These are phyloP conservation scores for Puccinia polysora DNA, from an alignment of 1,284 basidiomycete species.

Conservation along the genomic window DNA sequence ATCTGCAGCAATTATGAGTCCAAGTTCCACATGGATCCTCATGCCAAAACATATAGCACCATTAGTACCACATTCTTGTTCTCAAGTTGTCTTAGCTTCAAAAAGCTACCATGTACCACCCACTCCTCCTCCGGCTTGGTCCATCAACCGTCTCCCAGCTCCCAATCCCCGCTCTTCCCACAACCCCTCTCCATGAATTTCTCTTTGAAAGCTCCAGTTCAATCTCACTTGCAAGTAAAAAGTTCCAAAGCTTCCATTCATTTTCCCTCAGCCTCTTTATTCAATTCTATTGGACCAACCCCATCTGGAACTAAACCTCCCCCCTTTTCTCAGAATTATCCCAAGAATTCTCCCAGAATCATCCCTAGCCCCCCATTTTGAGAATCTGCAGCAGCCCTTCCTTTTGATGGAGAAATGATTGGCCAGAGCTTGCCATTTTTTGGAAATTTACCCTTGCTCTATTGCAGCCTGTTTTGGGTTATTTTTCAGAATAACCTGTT, in stretches of 20 bases:
- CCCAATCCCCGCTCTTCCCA: background rate
- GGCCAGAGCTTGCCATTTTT: background rate
- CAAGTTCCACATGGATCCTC: slow-evolving; percentile 7
- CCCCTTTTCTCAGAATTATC: background rate
- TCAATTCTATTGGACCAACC: background rate
- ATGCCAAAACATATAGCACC: background rate
- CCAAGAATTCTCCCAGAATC: background rate
- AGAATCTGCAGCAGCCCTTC: slow-evolving; percentile 5
- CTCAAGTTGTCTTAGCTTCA: background rate
- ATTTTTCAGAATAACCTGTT: too few relatives aligned
- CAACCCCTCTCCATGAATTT: too few relatives aligned
- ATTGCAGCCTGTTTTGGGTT: background rate
- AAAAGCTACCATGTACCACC: background rate
- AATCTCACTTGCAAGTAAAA: too few relatives aligned
- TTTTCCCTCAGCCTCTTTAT: background rate
- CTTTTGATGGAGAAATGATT: background rate
- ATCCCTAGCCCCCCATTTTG: background rate
- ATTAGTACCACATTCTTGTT: background rate
- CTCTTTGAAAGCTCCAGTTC: too few relatives aligned
- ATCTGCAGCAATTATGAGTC: slow-evolving; percentile 54
- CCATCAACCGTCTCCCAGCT: background rate
- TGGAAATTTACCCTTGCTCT: background rate
- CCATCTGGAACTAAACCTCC: too few relatives aligned
- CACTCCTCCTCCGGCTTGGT: background rate
- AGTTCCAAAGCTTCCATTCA: background rate